A percentile compares a stretch with the other conserved stretches of the same genome.
Conservation (phyloP, 2,329 filamentous ascomycete species). For the Aureobasidium pullulans region DNA sequence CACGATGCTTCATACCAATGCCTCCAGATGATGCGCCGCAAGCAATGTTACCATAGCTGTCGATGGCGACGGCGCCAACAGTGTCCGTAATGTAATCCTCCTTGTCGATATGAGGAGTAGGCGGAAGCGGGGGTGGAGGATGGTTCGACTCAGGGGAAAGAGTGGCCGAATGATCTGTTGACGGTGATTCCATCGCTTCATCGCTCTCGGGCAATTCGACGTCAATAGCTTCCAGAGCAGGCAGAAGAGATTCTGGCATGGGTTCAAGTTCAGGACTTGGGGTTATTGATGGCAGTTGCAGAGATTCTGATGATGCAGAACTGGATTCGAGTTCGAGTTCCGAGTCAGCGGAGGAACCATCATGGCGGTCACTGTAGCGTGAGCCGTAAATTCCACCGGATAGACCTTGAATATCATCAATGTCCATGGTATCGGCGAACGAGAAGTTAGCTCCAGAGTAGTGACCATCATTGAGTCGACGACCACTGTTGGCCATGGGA, state of each 20-base stretch:
- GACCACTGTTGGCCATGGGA: neutral
- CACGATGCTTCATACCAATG: slow-evolving; percentile 96
- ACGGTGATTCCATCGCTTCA: neutral
- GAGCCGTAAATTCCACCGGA: neutral
- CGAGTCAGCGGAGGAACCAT: slow-evolving; percentile 32
- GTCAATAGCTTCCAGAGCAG: neutral
- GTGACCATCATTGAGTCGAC: slow-evolving; percentile 1
- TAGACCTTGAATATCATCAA: neutral
- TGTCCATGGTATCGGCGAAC: neutral
- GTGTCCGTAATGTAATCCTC: slow-evolving; percentile 77
- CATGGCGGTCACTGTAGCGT: slow-evolving; percentile 22
- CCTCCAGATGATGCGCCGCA: slow-evolving; percentile 94
- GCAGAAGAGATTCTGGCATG: neutral
- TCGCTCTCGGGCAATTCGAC: neutral
- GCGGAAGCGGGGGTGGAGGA: neutral
- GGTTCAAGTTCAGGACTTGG: slow-evolving; percentile 19
- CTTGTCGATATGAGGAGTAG: neutral
- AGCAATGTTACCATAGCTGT: slow-evolving; percentile 77
- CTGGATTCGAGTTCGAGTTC: slow-evolving; percentile 16
- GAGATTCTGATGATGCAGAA: slow-evolving; percentile 18
- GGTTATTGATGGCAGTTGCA: slow-evolving; percentile 20
- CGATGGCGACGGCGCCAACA: slow-evolving; percentile 90
- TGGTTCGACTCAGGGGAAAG: neutral
- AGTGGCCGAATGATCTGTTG: neutral
- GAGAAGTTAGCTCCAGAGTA: neutral